Conservation (phyloP, 2,329 filamentous ascomycete genomes). For the Verticillium nonalfalfae region DNA sequence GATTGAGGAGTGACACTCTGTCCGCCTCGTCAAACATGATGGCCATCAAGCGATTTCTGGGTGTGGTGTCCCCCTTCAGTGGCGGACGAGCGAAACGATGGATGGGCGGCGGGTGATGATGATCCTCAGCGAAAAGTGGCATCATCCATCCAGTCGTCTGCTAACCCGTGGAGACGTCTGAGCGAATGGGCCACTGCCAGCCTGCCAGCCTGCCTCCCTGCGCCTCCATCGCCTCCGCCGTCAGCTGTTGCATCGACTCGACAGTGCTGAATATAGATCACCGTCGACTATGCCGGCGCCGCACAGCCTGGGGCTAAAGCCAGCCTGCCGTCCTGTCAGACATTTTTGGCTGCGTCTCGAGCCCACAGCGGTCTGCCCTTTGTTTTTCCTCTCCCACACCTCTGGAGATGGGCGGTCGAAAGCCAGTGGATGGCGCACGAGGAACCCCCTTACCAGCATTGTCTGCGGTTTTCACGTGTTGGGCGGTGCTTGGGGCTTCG, state of each 20-base stretch:
- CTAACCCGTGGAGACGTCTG: not conserved
- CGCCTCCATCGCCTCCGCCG: not conserved
- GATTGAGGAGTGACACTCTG: not conserved
- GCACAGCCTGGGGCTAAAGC: not conserved
- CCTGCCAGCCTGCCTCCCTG: not conserved
- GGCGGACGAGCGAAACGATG: not conserved
- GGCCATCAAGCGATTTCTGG: too few species aligned
- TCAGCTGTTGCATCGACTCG: not conserved
- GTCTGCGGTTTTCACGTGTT: not conserved
- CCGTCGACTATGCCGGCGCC: not conserved
- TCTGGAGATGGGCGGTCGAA: not conserved
- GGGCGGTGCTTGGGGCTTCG: not conserved
- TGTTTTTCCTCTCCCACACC: not conserved
- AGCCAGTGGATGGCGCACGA: not conserved
- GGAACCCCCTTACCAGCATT: not conserved
- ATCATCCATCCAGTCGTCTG: not conserved
- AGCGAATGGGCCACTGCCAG: not conserved
- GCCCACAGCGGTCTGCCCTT: not conserved
- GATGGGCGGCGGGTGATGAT: not conserved
- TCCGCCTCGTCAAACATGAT: too few species aligned
- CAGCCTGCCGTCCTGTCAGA: not conserved
- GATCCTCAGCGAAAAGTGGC: not conserved
- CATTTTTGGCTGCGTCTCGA: not conserved
- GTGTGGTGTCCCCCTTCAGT: not conserved
- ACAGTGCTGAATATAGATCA: not conserved